Evolutionary conservation across 2,329 filamentous ascomycete species (phyloP).

Genomic region (Teratosphaeria nubilosa): DNA sequence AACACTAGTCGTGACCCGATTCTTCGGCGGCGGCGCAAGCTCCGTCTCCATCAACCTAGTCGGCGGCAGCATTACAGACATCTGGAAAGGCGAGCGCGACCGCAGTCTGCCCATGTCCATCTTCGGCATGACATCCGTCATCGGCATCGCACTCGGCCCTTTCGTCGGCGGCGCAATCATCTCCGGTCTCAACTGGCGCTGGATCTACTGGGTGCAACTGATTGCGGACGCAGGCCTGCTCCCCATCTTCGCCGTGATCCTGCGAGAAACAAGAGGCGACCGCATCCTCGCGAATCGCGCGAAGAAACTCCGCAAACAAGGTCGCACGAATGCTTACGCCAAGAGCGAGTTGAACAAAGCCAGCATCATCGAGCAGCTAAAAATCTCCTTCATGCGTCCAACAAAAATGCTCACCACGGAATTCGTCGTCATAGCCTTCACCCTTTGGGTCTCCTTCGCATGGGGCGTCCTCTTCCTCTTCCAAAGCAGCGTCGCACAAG

Average conservation of each 20-base stretch:
- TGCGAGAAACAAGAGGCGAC: slow-evolving; percentile 67
- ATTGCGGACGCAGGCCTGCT: slow-evolving; percentile 58
- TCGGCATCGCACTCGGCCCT: slow-evolving; percentile 24
- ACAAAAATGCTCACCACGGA: slow-evolving; percentile 18
- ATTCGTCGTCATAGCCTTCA: slow-evolving; percentile 22
- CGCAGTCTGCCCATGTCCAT: slow-evolving; percentile 24
- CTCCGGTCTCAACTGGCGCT: slow-evolving; percentile 54
- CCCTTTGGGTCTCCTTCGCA: slow-evolving; percentile 35
- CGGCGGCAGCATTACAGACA: slow-evolving; percentile 21
- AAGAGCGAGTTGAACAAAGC: slow-evolving; percentile 14
- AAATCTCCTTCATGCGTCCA: slow-evolving; percentile 20
- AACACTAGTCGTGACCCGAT: slow-evolving; percentile 17
- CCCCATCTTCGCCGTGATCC: slow-evolving; percentile 48
- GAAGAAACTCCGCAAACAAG: slow-evolving; percentile 50
- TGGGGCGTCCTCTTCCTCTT: slow-evolving; percentile 36
- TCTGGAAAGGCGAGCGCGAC: slow-evolving; percentile 21
- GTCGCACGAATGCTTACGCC: slow-evolving; percentile 12
- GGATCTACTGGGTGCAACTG: slow-evolving; percentile 80
- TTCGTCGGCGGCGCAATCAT: slow-evolving; percentile 24
- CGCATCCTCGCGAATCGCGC: slow-evolving; percentile 72
- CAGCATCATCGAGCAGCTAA: slow-evolving; percentile 10
- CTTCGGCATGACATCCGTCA: slow-evolving; percentile 20
- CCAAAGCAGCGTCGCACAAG: slow-evolving; percentile 33
- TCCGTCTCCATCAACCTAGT: slow-evolving; percentile 20
- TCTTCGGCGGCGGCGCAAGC: slow-evolving; percentile 23